Evolutionary conservation across 2,329 filamentous ascomycete species (phyloP).

Genomic region (Colletotrichum sp.): DNA sequence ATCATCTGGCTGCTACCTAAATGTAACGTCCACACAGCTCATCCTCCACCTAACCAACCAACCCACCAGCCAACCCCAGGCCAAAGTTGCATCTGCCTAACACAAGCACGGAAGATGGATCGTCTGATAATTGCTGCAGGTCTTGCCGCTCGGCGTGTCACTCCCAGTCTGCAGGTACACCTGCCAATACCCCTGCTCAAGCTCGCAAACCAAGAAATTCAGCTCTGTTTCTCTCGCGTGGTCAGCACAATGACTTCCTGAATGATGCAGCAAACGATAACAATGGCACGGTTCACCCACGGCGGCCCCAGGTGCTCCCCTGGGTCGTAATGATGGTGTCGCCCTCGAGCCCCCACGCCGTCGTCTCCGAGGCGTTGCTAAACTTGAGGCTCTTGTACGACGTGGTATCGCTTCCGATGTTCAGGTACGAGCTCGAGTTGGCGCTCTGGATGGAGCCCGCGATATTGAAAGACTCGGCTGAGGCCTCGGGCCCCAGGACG

Average conservation of each 20-base stretch:
- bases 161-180: constrained; percentile 58
- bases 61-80: not conserved
- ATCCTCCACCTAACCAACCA: not conserved
- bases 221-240: constrained; percentile 40
- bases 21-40: not conserved
- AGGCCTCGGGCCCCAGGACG: constrained; percentile 56
- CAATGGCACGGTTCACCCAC: constrained; percentile 25
- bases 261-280: not conserved
- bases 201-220: constrained; percentile 56
- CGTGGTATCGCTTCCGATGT: constrained; percentile 47
- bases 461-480: constrained; percentile 55
- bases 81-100: constrained; percentile 21
- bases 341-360: constrained; percentile 55
- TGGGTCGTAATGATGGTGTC: constrained; percentile 49
- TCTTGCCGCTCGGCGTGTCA: constrained; percentile 51
- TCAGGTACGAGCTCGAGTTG: constrained; percentile 53
- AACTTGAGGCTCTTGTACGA: constrained; percentile 60
- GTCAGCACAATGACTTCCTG: not conserved
- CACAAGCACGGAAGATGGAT: constrained; percentile 59
- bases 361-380: constrained; percentile 42
- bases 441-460: constrained; percentile 52
- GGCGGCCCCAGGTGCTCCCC: constrained; percentile 48
- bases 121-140: constrained; percentile 60
- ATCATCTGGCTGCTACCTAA: not conserved
- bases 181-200: constrained; percentile 50